Base-by-base conservation (phyloP, 305 asterid genomes). In the Fraxinus sp. region DNA sequence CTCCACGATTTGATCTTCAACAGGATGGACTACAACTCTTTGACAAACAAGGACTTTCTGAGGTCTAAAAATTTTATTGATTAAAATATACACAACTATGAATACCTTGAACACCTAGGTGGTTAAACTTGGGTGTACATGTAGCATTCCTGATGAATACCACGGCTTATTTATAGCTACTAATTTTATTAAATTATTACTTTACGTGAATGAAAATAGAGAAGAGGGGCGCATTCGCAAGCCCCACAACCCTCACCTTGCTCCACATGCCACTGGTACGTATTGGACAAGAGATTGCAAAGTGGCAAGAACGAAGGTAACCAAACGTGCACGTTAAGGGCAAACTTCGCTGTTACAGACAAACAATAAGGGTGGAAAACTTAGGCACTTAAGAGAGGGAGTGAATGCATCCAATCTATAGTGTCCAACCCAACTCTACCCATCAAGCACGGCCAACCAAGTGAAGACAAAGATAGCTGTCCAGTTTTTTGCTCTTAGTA, bases 271-370 rank as follows among this genome's bases (percentile, higher is more conserved):
- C 14, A 55, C 22, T 30, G 10, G 52, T 44, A 44, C 52, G 62
- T 37, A 85, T 70, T 78, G 78, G 74, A 80, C 85, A 78, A 78
- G 57, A 82, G 36, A 80, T 80, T 86, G 52, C 77, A 75, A 80
- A 75, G 68, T 82, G 84, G 86, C 84, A 70, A 84, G 83, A 86
- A 87, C 70, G 89, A 85, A 86, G 85, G 87, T 81, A 85, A 88
- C 89, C 83, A 82, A 84, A 85, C 85, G 71, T 72, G 85, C 90
- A 85, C 85, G 88, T 57, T 78, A 68, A 68, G 35, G 16, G 24
- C 16, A 16, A 18, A 20, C 10, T 76, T 41, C 46, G 7, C 18
- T 13, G 16, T 13, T 46, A 46, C 57, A 46, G 18, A 14, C 18
- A 46, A 3, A 14, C 57, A 4, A 46, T 11, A 16, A 46, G 1